Conservation (phyloP, 305 asterid species). For the Petunia hybrid region DNA sequence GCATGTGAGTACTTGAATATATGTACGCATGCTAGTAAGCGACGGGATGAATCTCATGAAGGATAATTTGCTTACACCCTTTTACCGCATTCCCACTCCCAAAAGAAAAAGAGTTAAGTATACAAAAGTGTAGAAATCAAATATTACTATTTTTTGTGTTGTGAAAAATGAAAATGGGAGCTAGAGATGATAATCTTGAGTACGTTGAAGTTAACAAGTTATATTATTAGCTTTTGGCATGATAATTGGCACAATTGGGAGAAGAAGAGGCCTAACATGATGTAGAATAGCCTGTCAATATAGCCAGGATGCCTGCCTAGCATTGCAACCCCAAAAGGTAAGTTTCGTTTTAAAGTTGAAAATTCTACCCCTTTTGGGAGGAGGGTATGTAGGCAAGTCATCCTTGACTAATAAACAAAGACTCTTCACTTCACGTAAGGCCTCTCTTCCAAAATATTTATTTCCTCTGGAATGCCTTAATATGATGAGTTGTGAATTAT, state of each 20-base stretch:
- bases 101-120: not conserved
- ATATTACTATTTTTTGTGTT: not conserved
- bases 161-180: constrained; percentile 4
- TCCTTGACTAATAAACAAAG: constrained; percentile 31
- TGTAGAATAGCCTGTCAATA: constrained; percentile 19
- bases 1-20: not conserved
- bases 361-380: constrained; percentile 8
- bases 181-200: not conserved
- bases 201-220: not conserved
- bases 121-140: not conserved
- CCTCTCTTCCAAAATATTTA: constrained; percentile 1
- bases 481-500: not conserved
- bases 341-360: too few species aligned
- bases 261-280: constrained; percentile 31
- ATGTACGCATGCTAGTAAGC: not conserved
- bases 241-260: too few species aligned
- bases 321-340: constrained; percentile 5
- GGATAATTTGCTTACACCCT: not conserved
- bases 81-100: not conserved
- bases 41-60: not conserved
- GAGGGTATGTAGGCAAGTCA: constrained; percentile 27
- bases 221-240: too few species aligned
- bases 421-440: constrained; percentile 31
- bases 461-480: not conserved
- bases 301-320: constrained; percentile 33